Percentiles rank a stretch among this genome's conserved stretches.
Evolutionary conservation across 1,139 yeast genomes (phyloP).

Genomic region (Yamadazyma diospyri): DNA sequence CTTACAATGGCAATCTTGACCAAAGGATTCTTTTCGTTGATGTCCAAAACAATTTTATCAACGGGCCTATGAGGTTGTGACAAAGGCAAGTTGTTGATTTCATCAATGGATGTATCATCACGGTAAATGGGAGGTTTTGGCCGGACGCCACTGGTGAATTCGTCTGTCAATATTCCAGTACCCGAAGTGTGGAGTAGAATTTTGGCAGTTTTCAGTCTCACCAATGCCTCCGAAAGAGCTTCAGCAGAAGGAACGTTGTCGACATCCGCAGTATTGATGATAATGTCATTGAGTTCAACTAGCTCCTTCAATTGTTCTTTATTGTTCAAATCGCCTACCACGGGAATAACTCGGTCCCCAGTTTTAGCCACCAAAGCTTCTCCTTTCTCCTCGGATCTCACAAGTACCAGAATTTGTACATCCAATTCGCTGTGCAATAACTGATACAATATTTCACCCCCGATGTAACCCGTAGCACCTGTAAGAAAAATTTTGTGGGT

Average conservation of each 20-base stretch:
- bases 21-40: constrained; percentile 21
- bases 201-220: constrained; percentile 19
- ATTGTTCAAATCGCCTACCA: constrained; percentile 23
- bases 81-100: constrained; percentile 25
- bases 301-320: constrained; percentile 19
- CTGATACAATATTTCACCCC: constrained; percentile 29
- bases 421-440: constrained; percentile 16
- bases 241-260: constrained; percentile 33
- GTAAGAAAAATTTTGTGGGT: constrained; percentile 19
- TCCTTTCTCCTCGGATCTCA: constrained; percentile 24
- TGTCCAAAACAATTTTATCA: constrained; percentile 29
- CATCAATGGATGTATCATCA: constrained; percentile 27
- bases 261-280: constrained; percentile 36
- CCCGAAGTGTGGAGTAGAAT: constrained; percentile 40
- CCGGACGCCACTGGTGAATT: constrained; percentile 16
- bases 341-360: constrained; percentile 15
- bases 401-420: constrained; percentile 22
- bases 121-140: constrained; percentile 24
- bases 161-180: constrained; percentile 30
- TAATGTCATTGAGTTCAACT: constrained; percentile 23
- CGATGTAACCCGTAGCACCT: constrained; percentile 41
- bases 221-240: constrained; percentile 18
- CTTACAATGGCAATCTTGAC: constrained; percentile 21
- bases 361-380: constrained; percentile 17
- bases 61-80: constrained; percentile 36